phyloP scores from a whole-genome alignment of 2,329 filamentous ascomycete genomes.

The Lasiodiplodia theobromae region DNA sequence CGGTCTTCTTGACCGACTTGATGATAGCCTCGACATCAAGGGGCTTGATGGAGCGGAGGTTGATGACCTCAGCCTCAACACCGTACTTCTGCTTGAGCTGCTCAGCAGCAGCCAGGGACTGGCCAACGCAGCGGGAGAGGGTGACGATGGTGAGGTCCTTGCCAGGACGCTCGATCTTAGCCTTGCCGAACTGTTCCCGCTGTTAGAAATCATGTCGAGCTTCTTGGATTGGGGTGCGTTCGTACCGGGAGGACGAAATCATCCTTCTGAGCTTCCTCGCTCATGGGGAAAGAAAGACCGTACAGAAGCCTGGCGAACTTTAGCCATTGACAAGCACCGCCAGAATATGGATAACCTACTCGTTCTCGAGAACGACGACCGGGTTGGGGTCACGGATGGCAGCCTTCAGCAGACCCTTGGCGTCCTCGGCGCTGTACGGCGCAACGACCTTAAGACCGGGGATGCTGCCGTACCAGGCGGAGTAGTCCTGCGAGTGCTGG shows the following conservation, averaged over 20 bases:
- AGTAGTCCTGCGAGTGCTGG: constrained; percentile 99
- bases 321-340: not conserved
- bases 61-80: constrained; percentile 94
- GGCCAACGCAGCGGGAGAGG: constrained; percentile 93
- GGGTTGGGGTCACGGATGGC: constrained; percentile 98
- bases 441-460: constrained; percentile 96
- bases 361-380: constrained; percentile 72
- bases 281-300: constrained; percentile 95
- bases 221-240: constrained; percentile 32
- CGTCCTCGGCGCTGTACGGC: constrained; percentile 96
- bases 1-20: constrained; percentile 98
- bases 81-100: constrained; percentile 96
- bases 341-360: constrained; percentile 42
- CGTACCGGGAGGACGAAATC: constrained; percentile 88
- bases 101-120: constrained; percentile 86
- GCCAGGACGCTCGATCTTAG: constrained; percentile 95
- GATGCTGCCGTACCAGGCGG: constrained; percentile 98
- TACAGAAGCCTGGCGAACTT: constrained; percentile 70
- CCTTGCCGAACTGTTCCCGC: constrained; percentile 78
- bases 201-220: constrained; percentile 8
- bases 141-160: constrained; percentile 97
- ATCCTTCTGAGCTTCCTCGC: constrained; percentile 90
- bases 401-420: constrained; percentile 96
- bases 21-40: constrained; percentile 94
- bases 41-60: constrained; percentile 96